A percentile compares a stretch with the other conserved stretches of the same genome.
phyloP scores from a whole-genome alignment of 306 rosid species.

The Ormosia semicastrata region DNA sequence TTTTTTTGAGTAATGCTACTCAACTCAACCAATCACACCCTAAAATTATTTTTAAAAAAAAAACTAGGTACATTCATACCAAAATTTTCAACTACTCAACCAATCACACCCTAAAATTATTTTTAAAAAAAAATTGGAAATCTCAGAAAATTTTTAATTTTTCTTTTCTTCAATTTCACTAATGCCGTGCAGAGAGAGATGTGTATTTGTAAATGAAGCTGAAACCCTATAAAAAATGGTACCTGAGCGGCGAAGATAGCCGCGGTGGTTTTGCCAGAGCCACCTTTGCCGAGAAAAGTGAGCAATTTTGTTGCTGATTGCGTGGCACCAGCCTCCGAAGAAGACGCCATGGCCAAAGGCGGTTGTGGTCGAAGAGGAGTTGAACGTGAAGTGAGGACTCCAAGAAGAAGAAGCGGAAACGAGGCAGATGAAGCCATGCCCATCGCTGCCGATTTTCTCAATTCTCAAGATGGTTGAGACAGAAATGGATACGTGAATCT shows the following conservation, averaged over 20 bases:
- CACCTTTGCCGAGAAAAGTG: constrained; percentile 95
- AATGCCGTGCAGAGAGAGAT: background rate
- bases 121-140: too few relatives aligned
- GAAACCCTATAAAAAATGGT: background rate
- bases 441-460: background rate
- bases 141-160: too few relatives aligned
- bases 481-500: too few relatives aligned
- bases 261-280: constrained; percentile 89
- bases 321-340: constrained; percentile 27
- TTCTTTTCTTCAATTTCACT: too few relatives aligned
- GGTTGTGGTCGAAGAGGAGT: constrained; percentile 13
- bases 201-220: background rate
- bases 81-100: too few relatives aligned
- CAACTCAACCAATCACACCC: too few relatives aligned
- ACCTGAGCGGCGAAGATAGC: constrained; percentile 95
- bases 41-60: too few relatives aligned
- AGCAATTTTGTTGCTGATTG: constrained; percentile 50
- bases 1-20: background rate
- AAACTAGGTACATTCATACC: too few relatives aligned
- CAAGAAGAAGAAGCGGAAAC: constrained; percentile 30
- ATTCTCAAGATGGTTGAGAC: too few relatives aligned
- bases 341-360: constrained; percentile 29
- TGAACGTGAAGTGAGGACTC: constrained; percentile 22
- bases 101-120: too few relatives aligned
- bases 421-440: constrained; percentile 34